phyloP scores from a whole-genome alignment of 2,329 filamentous ascomycete species.

The Pseudogymnoascus sp. region DNA sequence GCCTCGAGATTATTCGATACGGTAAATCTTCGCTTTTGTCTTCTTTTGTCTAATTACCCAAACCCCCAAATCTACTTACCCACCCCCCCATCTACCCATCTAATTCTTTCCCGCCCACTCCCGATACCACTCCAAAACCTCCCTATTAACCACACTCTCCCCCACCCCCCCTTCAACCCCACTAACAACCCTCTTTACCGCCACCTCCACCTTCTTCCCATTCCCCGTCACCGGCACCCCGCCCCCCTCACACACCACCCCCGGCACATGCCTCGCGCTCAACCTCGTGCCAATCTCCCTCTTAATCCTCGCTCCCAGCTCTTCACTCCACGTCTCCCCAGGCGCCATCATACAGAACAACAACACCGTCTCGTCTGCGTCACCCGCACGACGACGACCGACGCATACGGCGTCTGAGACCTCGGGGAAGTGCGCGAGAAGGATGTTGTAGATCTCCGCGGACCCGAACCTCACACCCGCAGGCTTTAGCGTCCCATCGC shows the following conservation, averaged over 20 bases:
- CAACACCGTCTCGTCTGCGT: constrained; percentile 45
- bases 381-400: constrained; percentile 54
- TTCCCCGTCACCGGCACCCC: constrained; percentile 86
- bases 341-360: constrained; percentile 75
- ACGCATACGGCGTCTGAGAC: constrained; percentile 85
- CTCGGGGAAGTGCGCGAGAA: constrained; percentile 73
- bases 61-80: background rate
- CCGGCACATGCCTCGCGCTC: constrained; percentile 83
- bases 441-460: constrained; percentile 93
- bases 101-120: constrained; percentile 59
- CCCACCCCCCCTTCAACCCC: constrained; percentile 81
- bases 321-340: constrained; percentile 42
- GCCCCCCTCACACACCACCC: constrained; percentile 68
- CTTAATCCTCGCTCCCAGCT: constrained; percentile 59
- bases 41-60: background rate
- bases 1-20: background rate
- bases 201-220: constrained; percentile 95
- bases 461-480: constrained; percentile 85
- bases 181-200: constrained; percentile 92
- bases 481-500: constrained; percentile 89
- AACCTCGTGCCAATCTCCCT: constrained; percentile 65
- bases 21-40: background rate
- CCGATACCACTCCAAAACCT: constrained; percentile 81
- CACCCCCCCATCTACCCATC: background rate
- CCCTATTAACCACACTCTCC: constrained; percentile 87